Evolutionary conservation across 2,329 filamentous ascomycete species (phyloP).

Genomic region (Rutstroemia sp.): DNA sequence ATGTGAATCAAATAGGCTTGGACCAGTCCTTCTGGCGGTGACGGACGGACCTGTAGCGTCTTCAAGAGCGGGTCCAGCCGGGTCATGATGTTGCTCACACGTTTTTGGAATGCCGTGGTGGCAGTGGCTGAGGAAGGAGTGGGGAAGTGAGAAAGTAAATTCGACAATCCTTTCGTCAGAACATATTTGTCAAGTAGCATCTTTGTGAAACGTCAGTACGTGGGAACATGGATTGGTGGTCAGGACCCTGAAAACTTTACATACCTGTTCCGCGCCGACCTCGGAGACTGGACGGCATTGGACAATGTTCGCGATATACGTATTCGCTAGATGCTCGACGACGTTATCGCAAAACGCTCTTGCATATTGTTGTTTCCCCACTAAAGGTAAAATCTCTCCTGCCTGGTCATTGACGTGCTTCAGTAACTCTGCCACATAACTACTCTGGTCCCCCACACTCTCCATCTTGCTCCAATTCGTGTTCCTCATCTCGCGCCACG

Average conservation of each 20-base stretch:
- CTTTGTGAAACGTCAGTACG: constrained; percentile 36
- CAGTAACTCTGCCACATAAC: constrained; percentile 79
- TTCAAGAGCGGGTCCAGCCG: constrained; percentile 91
- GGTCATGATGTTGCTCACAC: constrained; percentile 75
- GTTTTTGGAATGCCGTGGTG: constrained; percentile 65
- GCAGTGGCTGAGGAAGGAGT: constrained; percentile 17
- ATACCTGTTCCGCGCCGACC: constrained; percentile 83
- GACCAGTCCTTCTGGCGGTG: constrained; percentile 86
- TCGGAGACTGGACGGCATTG: constrained; percentile 88
- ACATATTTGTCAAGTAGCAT: constrained; percentile 96
- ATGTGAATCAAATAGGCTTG: constrained; percentile 98
- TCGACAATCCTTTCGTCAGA: constrained; percentile 70
- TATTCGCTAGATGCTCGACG: constrained; percentile 76
- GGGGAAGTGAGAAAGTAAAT: constrained; percentile 54
- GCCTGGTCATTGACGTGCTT: constrained; percentile 64
- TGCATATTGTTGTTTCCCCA: constrained; percentile 90
- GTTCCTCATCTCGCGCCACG: constrained; percentile 96
- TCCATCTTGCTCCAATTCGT: constrained; percentile 94
- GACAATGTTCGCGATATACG: constrained; percentile 77
- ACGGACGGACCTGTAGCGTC: constrained; percentile 87
- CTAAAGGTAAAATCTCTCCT: constrained; percentile 64
- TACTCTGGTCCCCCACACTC: constrained; percentile 85
- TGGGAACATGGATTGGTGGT: background rate
- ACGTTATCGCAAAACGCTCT: constrained; percentile 92
- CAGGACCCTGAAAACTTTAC: constrained; percentile 10